Conservation (phyloP, 257 asterid genomes). For the Forsythia viridissima region DNA sequence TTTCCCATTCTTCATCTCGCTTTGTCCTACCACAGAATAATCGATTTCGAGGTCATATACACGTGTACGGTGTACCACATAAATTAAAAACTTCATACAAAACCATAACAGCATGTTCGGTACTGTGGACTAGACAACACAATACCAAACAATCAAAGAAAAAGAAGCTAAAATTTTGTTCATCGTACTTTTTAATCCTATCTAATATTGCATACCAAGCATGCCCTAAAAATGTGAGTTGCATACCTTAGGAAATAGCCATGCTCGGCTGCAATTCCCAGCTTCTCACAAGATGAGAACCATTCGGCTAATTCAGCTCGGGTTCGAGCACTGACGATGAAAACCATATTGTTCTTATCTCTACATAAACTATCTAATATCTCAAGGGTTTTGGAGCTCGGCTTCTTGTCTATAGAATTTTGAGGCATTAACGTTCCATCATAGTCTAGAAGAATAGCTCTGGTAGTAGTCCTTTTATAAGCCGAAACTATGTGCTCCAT, state of each 20-base stretch:
- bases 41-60: not conserved
- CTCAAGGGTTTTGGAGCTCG: conserved; percentile 66
- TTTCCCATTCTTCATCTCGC: conserved; percentile 78
- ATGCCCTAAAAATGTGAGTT: not conserved
- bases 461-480: conserved; percentile 60
- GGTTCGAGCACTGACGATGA: conserved; percentile 67
- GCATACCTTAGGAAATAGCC: conserved; percentile 72
- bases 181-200: not conserved
- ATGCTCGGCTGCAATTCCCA: conserved; percentile 91
- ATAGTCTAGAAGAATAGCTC: conserved; percentile 79
- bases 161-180: not conserved
- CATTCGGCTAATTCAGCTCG: conserved; percentile 54
- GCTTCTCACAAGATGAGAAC: conserved; percentile 74
- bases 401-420: conserved; percentile 77
- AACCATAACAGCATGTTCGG: not conserved
- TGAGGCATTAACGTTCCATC: conserved; percentile 95
- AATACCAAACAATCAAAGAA: not conserved
- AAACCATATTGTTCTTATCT: conserved; percentile 72
- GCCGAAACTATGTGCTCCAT: conserved; percentile 93
- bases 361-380: conserved; percentile 59
- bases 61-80: not conserved
- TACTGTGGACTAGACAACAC: not conserved
- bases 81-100: not conserved
- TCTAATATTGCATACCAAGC: not conserved
- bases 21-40: conserved; percentile 47